A percentile compares a stretch with the other conserved stretches of the same genome.
Evolutionary conservation across 2,329 filamentous ascomycete genomes (phyloP).

Genomic region (Sphaerulina vaccinii): DNA sequence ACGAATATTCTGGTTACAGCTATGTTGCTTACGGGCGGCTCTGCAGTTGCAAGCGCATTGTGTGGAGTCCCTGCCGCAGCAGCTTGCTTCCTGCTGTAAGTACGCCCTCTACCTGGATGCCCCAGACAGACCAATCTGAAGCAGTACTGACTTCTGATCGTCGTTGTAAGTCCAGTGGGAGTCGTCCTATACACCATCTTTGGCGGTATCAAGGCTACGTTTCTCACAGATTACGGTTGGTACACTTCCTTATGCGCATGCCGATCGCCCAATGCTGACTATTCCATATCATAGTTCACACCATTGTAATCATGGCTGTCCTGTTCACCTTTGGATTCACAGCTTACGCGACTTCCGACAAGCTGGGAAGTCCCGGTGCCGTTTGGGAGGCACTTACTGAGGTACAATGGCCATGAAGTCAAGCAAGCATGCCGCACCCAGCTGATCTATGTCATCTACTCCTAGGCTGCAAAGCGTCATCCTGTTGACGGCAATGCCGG

Average conservation of each 20-base stretch:
- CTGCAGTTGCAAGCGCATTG: slow-evolving; percentile 44
- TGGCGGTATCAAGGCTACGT: slow-evolving; percentile 44
- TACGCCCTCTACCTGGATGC: no score
- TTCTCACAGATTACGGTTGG: slow-evolving; percentile 38
- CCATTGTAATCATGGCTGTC: slow-evolving; percentile 23
- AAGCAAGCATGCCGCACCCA: slow-evolving; percentile 12
- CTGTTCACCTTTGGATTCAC: slow-evolving; percentile 46
- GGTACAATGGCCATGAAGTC: not conserved
- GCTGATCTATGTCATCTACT: slow-evolving; percentile 32
- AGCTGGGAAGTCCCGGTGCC: slow-evolving; percentile 41
- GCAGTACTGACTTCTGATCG: no score
- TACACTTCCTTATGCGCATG: slow-evolving; percentile 43
- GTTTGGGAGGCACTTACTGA: slow-evolving; percentile 37
- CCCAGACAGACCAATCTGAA: no score
- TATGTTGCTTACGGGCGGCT: slow-evolving; percentile 45
- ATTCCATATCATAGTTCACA: not conserved
- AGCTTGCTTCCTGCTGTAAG: slow-evolving; percentile 45
- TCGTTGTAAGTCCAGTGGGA: no score
- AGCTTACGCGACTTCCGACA: slow-evolving; percentile 38
- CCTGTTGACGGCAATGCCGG: slow-evolving; percentile 41
- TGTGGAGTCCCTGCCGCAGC: slow-evolving; percentile 47
- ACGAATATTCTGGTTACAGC: slow-evolving; percentile 46
- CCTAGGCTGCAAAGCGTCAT: slow-evolving; percentile 28
- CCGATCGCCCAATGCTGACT: slow-evolving; percentile 22
- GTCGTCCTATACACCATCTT: slow-evolving; percentile 39